These are phyloP conservation scores for Candida peoriensis DNA, from an alignment of 805 yeast species.

Conservation along the genomic window DNA sequence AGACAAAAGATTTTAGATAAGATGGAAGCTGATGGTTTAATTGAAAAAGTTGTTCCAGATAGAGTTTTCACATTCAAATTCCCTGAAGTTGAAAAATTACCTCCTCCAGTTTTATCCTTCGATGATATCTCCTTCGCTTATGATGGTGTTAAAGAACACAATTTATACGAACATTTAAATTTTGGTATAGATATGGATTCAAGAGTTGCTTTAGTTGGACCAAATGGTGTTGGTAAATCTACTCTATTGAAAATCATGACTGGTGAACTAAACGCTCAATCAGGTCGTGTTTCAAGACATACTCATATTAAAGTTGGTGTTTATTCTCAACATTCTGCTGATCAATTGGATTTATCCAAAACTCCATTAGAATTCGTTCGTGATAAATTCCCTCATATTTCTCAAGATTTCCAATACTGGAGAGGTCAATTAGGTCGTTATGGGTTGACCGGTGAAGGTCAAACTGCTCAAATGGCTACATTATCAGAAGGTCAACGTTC, in stretches of 20 bases:
- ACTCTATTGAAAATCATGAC: slow-evolving; percentile 95
- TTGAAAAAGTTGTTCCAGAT: slow-evolving; percentile 89
- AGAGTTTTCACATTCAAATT: slow-evolving; percentile 91
- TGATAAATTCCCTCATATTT: slow-evolving; percentile 81
- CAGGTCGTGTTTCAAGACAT: slow-evolving; percentile 95
- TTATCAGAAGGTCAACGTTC: slow-evolving; percentile 99
- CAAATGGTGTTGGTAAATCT: slow-evolving; percentile 99
- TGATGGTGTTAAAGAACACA: slow-evolving; percentile 76
- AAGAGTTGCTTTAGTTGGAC: slow-evolving; percentile 95
- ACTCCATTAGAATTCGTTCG: slow-evolving; percentile 96
- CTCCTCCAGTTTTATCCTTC: slow-evolving; percentile 97
- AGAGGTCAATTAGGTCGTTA: slow-evolving; percentile 97
- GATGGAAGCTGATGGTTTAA: slow-evolving; percentile 99
- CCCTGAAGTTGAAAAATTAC: slow-evolving; percentile 93
- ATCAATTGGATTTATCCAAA: slow-evolving; percentile 93
- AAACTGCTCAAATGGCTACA: slow-evolving; percentile 98
- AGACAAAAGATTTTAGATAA: slow-evolving; percentile 98
- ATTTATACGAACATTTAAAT: slow-evolving; percentile 83
- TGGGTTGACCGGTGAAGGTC: slow-evolving; percentile 98
- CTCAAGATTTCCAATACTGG: slow-evolving; percentile 99
- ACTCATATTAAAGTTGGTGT: slow-evolving; percentile 98
- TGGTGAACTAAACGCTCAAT: slow-evolving; percentile 84
- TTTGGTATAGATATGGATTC: slow-evolving; percentile 99
- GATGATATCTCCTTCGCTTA: slow-evolving; percentile 93
- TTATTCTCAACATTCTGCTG: slow-evolving; percentile 98